phyloP scores from a whole-genome alignment of 352 stramenopile species.

The Phytopythium ostracodes region DNA sequence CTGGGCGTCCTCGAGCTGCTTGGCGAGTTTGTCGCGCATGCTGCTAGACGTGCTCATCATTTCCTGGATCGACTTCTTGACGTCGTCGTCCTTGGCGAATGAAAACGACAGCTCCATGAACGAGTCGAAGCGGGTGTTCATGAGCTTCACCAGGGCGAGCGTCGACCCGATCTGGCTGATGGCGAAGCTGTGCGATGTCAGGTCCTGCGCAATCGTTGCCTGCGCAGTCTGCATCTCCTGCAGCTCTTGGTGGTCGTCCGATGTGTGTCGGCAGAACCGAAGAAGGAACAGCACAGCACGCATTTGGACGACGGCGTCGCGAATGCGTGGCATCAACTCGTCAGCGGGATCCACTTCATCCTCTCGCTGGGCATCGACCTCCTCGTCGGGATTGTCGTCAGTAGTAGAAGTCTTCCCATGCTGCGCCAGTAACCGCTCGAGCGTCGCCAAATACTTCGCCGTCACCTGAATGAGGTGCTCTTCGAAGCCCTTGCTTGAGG shows the following conservation, averaged over 20 bases:
- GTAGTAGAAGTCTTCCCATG: slow-evolving; percentile 12
- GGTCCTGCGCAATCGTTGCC: slow-evolving; percentile 18
- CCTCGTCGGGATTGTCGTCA: slow-evolving; percentile 2
- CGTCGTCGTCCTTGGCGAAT: slow-evolving; percentile 69
- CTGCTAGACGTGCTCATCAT: slow-evolving; percentile 43
- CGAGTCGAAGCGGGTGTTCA: slow-evolving; percentile 50
- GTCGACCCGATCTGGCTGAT: slow-evolving; percentile 49
- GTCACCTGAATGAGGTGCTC: slow-evolving; percentile 37
- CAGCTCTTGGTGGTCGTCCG: slow-evolving; percentile 32
- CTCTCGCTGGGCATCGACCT: neutral
- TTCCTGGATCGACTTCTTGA: slow-evolving; percentile 70
- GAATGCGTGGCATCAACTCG: slow-evolving; percentile 24
- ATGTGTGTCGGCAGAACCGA: slow-evolving; percentile 31
- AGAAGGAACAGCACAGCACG: slow-evolving; percentile 52
- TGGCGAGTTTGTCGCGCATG: slow-evolving; percentile 34
- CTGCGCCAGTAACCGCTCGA: slow-evolving; percentile 12
- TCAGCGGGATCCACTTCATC: slow-evolving; percentile 1
- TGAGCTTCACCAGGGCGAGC: slow-evolving; percentile 55
- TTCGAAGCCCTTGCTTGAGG: slow-evolving; percentile 21
- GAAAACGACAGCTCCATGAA: slow-evolving; percentile 63
- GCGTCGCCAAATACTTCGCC: neutral
- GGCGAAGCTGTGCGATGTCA: slow-evolving; percentile 41
- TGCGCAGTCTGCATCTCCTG: slow-evolving; percentile 29
- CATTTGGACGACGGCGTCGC: slow-evolving; percentile 59
- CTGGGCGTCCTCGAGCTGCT: slow-evolving; percentile 43